Evolutionary conservation across 495 filamentous ascomycete genomes (phyloP).

Genomic region (Xylaria scruposa): DNA sequence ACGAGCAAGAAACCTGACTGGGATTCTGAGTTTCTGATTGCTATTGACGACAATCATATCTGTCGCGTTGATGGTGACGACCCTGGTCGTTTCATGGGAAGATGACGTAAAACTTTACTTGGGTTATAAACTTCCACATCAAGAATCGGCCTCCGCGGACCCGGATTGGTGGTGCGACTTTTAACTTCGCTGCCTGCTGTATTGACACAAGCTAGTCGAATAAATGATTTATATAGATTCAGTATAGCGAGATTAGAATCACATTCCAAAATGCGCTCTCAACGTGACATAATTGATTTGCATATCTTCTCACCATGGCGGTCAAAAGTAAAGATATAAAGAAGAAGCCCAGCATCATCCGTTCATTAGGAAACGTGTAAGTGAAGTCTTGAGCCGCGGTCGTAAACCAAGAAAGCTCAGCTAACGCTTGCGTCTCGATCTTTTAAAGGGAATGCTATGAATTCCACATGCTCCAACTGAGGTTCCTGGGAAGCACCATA

Average conservation of each 20-base stretch:
- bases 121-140: background rate
- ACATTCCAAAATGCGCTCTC: background rate
- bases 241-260: background rate
- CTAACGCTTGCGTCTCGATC: background rate
- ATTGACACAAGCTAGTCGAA: background rate
- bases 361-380: constrained; percentile 11
- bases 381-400: background rate
- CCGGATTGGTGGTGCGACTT: background rate
- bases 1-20: background rate
- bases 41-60: background rate
- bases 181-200: constrained; percentile 3
- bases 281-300: background rate
- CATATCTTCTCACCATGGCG: background rate
- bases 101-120: background rate
- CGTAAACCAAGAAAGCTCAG: constrained; percentile 35
- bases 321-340: background rate
- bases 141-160: constrained; percentile 16
- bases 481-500: constrained; percentile 44
- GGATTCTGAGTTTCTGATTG: background rate
- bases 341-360: background rate
- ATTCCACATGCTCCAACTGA: constrained; percentile 38
- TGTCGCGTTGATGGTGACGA: background rate
- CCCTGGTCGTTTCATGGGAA: background rate
- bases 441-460: constrained; percentile 32
- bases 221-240: background rate